Percentiles rank a stretch among this genome's conserved stretches.
Evolutionary conservation across 2,329 filamentous ascomycete genomes (phyloP).

Genomic region (Diaporthe batatas): DNA sequence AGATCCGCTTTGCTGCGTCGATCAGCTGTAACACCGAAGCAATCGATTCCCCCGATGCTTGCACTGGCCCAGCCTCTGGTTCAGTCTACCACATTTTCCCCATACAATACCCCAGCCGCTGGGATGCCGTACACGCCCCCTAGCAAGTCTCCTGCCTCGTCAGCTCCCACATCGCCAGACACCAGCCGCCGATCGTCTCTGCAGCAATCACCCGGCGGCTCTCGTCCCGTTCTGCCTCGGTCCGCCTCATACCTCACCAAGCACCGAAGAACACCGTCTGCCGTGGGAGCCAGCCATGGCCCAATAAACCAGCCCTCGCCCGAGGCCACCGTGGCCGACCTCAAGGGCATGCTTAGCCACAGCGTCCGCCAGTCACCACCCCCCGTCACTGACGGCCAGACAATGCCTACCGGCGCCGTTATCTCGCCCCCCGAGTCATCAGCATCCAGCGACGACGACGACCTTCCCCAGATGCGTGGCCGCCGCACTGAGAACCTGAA

Average conservation of each 20-base stretch:
- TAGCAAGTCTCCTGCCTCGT: slow-evolving; percentile 74
- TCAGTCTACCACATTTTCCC: not conserved
- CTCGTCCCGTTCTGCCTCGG: slow-evolving; percentile 69
- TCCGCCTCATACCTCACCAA: slow-evolving; percentile 76
- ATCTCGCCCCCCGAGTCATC: slow-evolving; percentile 92
- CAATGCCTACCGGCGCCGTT: slow-evolving; percentile 86
- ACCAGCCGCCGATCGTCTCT: slow-evolving; percentile 71
- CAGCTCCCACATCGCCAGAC: slow-evolving; percentile 68
- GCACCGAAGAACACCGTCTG: slow-evolving; percentile 71
- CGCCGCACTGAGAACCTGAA: slow-evolving; percentile 65
- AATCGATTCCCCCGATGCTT: slow-evolving; percentile 33
- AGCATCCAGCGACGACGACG: slow-evolving; percentile 86
- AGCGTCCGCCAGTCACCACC: slow-evolving; percentile 87
- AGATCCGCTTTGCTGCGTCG: slow-evolving; percentile 46
- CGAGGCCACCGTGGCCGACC: slow-evolving; percentile 63
- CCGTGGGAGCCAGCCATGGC: slow-evolving; percentile 48
- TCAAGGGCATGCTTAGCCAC: slow-evolving; percentile 62
- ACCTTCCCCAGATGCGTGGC: slow-evolving; percentile 60
- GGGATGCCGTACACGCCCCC: slow-evolving; percentile 92
- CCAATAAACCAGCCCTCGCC: slow-evolving; percentile 59
- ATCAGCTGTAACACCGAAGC: slow-evolving; percentile 29
- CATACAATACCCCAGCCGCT: slow-evolving; percentile 48
- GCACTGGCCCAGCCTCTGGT: slow-evolving; percentile 11
- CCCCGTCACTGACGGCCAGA: slow-evolving; percentile 77
- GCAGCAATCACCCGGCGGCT: slow-evolving; percentile 54